These are phyloP conservation scores for Corymbia maculata DNA, from an alignment of 345 rosid species.

Conservation along the genomic window DNA sequence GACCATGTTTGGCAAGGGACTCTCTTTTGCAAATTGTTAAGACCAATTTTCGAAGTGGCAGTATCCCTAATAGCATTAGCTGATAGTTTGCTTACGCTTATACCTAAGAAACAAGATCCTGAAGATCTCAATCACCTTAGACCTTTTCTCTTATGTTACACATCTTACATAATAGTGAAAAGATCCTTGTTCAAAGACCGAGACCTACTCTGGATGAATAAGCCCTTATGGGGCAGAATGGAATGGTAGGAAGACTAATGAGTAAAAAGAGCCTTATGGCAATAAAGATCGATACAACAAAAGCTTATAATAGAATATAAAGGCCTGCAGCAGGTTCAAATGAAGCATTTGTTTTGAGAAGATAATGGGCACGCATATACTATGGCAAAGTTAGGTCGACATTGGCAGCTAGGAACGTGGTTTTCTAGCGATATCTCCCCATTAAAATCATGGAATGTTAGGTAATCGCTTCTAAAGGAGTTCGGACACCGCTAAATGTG, in stretches of 20 bases:
- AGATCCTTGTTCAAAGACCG: not conserved
- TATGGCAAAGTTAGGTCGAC: not conserved
- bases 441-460: not conserved
- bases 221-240: not conserved
- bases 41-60: not conserved
- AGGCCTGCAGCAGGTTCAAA: not conserved
- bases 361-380: not conserved
- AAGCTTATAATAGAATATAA: not conserved
- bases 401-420: not conserved
- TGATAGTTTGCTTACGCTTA: not conserved
- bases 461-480: not conserved
- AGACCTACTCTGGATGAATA: not conserved
- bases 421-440: not conserved
- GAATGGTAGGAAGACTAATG: not conserved
- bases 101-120: not conserved
- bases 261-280: not conserved
- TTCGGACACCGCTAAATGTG: not conserved
- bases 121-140: not conserved
- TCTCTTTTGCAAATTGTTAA: not conserved
- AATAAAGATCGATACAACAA: not conserved
- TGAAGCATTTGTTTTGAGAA: not conserved
- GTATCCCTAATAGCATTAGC: not conserved
- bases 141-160: not conserved
- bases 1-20: not conserved
- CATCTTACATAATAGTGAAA: not conserved